Evolutionary conservation across 176 grass and related monocot species (phyloP).

Genomic region (Carex parvula): DNA sequence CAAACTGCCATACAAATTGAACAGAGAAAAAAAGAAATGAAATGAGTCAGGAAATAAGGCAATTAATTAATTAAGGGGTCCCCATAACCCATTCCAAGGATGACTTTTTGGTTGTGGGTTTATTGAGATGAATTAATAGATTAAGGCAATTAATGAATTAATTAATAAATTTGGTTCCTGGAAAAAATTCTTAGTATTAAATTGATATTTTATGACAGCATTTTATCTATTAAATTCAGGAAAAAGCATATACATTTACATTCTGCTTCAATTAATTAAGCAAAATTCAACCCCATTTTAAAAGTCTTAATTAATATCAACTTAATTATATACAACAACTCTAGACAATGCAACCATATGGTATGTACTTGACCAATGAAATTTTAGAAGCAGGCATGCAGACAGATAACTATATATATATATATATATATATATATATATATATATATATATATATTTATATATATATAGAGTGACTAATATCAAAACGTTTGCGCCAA

Average conservation of each 20-base stretch:
- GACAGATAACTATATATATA: background rate
- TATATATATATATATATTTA: too few species aligned
- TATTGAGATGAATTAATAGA: background rate
- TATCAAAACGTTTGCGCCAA: too few species aligned
- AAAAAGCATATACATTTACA: background rate
- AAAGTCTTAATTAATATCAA: background rate
- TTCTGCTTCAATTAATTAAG: background rate
- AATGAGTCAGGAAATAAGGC: background rate
- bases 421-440: too few species aligned
- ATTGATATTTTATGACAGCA: background rate
- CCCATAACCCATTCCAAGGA: background rate
- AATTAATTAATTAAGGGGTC: background rate
- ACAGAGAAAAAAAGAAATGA: background rate
- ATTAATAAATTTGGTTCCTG: background rate
- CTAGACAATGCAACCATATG: background rate
- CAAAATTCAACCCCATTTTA: background rate
- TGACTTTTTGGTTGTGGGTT: constrained; percentile 24
- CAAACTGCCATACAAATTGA: background rate
- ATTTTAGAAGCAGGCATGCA: background rate
- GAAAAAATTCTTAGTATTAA: too few species aligned
- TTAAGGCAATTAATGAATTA: background rate
- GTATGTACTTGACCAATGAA: background rate
- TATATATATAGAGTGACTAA: too few species aligned
- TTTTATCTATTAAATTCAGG: background rate
- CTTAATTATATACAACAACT: background rate